These are phyloP conservation scores for Cubamyces sp. DNA, from an alignment of 768 basidiomycete species.

Conservation along the genomic window DNA sequence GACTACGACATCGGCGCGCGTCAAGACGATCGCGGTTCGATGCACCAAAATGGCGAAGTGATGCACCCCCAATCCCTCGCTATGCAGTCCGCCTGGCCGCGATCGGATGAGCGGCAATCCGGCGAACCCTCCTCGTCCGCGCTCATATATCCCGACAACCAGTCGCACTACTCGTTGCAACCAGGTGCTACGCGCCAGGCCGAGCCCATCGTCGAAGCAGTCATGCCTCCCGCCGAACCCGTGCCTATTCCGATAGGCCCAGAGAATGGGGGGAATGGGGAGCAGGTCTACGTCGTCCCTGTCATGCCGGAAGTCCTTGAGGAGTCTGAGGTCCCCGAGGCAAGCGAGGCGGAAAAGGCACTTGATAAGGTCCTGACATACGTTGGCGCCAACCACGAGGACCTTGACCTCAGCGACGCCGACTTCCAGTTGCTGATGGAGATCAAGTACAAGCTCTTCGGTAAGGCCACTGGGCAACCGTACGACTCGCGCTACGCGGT, in stretches of 20 bases:
- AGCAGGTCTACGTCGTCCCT: slow-evolving; percentile 16
- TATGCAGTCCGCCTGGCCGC: neutral
- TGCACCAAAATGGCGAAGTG: neutral
- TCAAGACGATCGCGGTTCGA: neutral
- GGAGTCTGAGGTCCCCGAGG: slow-evolving; percentile 36
- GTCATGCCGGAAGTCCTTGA: slow-evolving; percentile 16
- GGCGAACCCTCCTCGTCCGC: neutral
- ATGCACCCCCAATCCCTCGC: slow-evolving; percentile 8
- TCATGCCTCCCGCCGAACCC: slow-evolving; percentile 7
- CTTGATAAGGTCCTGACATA: slow-evolving; percentile 58
- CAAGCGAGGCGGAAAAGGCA: slow-evolving; percentile 56
- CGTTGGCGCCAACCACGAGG: slow-evolving; percentile 45
- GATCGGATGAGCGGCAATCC: neutral
- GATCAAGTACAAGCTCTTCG: slow-evolving; percentile 54
- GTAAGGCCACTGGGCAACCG: slow-evolving; percentile 14
- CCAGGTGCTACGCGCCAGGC: neutral
- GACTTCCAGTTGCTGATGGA: slow-evolving; percentile 48
- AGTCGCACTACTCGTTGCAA: neutral
- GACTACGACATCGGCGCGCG: neutral
- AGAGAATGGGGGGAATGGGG: slow-evolving; percentile 4
- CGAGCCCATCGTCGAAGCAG: slow-evolving; percentile 5
- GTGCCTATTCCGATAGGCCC: slow-evolving; percentile 9
- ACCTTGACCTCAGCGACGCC: slow-evolving; percentile 35
- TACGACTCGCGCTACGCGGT: slow-evolving; percentile 10
- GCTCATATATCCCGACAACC: slow-evolving; percentile 8